Conservation (phyloP, 2,329 filamentous ascomycete species). For the Rhynchosporium graminicola region DNA sequence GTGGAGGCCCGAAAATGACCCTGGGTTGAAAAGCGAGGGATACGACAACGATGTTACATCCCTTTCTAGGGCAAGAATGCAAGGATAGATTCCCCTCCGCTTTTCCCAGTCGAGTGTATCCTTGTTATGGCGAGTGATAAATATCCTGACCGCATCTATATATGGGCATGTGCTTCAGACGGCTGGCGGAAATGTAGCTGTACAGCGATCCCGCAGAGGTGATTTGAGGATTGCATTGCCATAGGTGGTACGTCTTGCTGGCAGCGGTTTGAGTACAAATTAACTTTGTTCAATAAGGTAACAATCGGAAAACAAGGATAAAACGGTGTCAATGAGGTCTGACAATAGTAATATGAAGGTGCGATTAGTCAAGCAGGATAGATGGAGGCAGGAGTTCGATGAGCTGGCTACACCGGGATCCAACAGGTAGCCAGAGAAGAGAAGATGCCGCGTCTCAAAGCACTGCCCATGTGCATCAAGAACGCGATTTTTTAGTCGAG, state of each 20-base stretch:
- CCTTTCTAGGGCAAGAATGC: background rate
- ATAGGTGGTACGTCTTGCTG: constrained; percentile 4
- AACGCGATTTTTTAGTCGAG: too few relatives aligned
- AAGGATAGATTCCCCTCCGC: background rate
- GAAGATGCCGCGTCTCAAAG: too few relatives aligned
- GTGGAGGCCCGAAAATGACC: background rate
- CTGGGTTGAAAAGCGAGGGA: background rate
- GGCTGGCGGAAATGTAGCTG: background rate
- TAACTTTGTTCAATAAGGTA: background rate
- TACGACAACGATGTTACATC: background rate
- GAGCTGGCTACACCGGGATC: background rate
- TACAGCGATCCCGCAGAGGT: background rate
- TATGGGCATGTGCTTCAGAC: background rate
- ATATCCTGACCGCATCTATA: background rate
- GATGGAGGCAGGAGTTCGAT: background rate
- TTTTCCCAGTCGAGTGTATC: background rate
- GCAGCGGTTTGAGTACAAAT: background rate
- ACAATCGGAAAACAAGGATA: background rate
- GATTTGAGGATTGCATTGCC: constrained; percentile 1
- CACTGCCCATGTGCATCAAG: too few relatives aligned
- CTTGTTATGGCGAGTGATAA: background rate
- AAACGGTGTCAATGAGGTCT: background rate
- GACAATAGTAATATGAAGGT: background rate
- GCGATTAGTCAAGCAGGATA: background rate
- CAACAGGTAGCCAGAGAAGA: too few relatives aligned